phyloP scores from a whole-genome alignment of 2,329 filamentous ascomycete genomes.

The Sphaerulina populicola region DNA sequence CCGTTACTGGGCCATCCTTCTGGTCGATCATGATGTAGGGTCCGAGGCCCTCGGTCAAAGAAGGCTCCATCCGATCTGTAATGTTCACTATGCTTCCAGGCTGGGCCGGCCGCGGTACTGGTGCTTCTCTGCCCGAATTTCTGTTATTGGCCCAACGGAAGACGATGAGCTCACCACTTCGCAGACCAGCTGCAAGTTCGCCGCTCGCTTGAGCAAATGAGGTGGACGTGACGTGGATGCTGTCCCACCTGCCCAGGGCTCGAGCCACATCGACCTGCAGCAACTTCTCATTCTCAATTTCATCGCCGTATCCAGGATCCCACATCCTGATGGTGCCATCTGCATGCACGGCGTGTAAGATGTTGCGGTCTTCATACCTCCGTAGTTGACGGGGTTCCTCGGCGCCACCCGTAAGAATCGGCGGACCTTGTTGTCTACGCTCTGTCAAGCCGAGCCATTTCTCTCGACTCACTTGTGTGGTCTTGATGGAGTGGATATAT shows the following conservation, averaged over 20 bases:
- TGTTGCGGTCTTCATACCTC: conserved; percentile 71
- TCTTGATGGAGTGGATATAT: conserved; percentile 64
- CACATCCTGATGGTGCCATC: conserved; percentile 88
- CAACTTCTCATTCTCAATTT: conserved; percentile 75
- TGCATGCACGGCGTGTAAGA: conserved; percentile 78
- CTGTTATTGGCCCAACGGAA: conserved; percentile 84
- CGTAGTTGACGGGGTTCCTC: conserved; percentile 62
- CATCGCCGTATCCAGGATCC: conserved; percentile 85
- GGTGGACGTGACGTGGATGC: conserved; percentile 69
- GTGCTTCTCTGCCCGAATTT: conserved; percentile 56
- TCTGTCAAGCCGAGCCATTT: conserved; percentile 90
- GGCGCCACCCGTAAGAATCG: conserved; percentile 69
- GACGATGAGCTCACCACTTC: conserved; percentile 73
- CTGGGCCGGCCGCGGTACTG: conserved; percentile 42
- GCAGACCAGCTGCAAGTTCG: conserved; percentile 75
- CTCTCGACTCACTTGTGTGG: conserved; percentile 67
- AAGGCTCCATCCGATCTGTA: conserved; percentile 59
- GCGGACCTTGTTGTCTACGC: conserved; percentile 67
- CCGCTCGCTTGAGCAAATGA: conserved; percentile 72
- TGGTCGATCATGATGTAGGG: conserved; percentile 76
- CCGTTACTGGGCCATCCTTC: conserved; percentile 71
- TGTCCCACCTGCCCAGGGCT: conserved; percentile 68
- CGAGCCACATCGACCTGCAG: conserved; percentile 81
- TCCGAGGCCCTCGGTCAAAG: conserved; percentile 68
- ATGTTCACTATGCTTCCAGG: conserved; percentile 60